phyloP scores from a whole-genome alignment of 1,284 basidiomycete genomes.

The Melampsora larici-populina region DNA sequence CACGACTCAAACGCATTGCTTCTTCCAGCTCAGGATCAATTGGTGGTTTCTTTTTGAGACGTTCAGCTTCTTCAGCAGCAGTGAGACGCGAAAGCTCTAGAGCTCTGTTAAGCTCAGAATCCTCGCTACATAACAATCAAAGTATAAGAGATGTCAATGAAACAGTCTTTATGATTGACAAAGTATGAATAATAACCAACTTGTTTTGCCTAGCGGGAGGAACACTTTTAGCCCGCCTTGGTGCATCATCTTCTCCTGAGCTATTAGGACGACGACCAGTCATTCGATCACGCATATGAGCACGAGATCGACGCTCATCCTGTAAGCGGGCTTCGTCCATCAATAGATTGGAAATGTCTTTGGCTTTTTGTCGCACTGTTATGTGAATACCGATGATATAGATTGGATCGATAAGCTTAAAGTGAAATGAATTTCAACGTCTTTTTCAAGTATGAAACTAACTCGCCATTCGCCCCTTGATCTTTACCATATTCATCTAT shows the following conservation, averaged over 20 bases:
- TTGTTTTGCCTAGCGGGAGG: constrained; percentile 33
- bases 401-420: constrained; percentile 5
- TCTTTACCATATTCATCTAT: constrained; percentile 94
- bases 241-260: constrained; percentile 56
- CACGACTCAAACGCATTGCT: constrained; percentile 72
- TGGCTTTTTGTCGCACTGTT: constrained; percentile 86
- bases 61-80: constrained; percentile 41
- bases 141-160: neutral
- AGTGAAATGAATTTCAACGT: neutral
- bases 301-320: constrained; percentile 76
- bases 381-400: neutral
- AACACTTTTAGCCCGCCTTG: constrained; percentile 43
- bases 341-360: constrained; percentile 96
- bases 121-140: constrained; percentile 58
- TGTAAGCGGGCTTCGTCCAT: constrained; percentile 80
- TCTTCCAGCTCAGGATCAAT: constrained; percentile 60
- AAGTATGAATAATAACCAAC: too few relatives aligned
- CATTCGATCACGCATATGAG: constrained; percentile 94
- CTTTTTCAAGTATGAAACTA: neutral
- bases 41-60: constrained; percentile 22
- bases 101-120: constrained; percentile 74
- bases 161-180: too few relatives aligned
- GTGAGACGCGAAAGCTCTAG: constrained; percentile 56
- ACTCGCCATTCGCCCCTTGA: constrained; percentile 80
- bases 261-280: constrained; percentile 60